Base-by-base conservation (phyloP, 2,329 filamentous ascomycete species). In the Aureobasidium lini region DNA sequence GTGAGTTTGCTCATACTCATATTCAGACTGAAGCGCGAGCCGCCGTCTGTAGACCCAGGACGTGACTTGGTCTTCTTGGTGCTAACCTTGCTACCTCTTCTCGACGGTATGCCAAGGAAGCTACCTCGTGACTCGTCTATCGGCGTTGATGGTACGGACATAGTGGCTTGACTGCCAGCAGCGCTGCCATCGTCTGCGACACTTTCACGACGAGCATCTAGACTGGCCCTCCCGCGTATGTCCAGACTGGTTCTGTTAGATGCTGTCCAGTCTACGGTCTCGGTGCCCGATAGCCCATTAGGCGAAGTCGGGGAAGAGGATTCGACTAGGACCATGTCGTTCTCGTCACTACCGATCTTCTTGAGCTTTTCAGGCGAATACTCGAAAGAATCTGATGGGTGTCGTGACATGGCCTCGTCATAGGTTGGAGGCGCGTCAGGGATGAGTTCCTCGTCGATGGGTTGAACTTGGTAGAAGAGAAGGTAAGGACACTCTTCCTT, bases 381-480 rank as follows among this genome's bases (percentile, higher is more conserved):
- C 6, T 61, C 59, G 16, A 60, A 42, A 13, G 44, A 49, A 40
- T 63, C 62, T 3, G 62, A 63, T 6, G 59, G 54, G 16, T 59
- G 46, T 13, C 62, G 62, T 59, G 61, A 61, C 63, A 58, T 64
- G 32, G 64, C 66, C 58, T 67, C 63, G 36, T 69, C 66, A 58
- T 71, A 69, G 10, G 61, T 65, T 1, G 69, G 68, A 16, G 66
- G 64, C 13, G 62, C 62, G n/a, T 61, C 57, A n/a, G 60, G 52
- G 31, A 62, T 59, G 36, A 65, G 47, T 8, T 62, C 73, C 63
- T 87, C 81, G 32, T 90, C 84, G 67, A 95, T 90, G 0, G 93
- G 92, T 32, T 95, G 83, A 42, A 97, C 89, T 71, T 96, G 93
- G 69, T 96, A 99, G 72, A 97, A 97, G 0, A 99, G 78, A 6